Conservation (phyloP, 345 rosid species). For the Dipteronia dyeriana region DNA sequence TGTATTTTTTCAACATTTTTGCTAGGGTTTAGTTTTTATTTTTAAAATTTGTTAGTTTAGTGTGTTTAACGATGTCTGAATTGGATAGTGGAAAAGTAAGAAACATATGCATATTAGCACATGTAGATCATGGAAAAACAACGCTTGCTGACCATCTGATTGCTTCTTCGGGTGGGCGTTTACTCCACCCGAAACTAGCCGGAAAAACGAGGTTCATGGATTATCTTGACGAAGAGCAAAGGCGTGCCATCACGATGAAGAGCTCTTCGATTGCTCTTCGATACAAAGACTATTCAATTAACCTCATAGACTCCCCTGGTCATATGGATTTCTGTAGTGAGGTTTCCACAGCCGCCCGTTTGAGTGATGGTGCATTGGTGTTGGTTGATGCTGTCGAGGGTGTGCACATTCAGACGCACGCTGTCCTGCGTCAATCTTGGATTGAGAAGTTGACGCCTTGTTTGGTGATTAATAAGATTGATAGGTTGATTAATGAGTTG, state of each 20-base stretch:
- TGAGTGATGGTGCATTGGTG: constrained; percentile 90
- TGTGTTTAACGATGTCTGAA: constrained; percentile 42
- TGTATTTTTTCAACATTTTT: neutral
- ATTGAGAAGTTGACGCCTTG: constrained; percentile 91
- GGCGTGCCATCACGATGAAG: constrained; percentile 98
- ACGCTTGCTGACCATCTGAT: constrained; percentile 92
- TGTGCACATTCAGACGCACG: constrained; percentile 91
- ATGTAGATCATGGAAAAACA: constrained; percentile 97
- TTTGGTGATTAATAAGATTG: constrained; percentile 91
- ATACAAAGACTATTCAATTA: constrained; percentile 56
- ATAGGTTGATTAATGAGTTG: constrained; percentile 87
- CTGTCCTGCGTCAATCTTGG: constrained; percentile 89
- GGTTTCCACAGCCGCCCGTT: constrained; percentile 86
- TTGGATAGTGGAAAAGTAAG: constrained; percentile 49
- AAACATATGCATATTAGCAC: constrained; percentile 87
- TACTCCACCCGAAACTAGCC: constrained; percentile 79
- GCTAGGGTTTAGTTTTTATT: neutral
- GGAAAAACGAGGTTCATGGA: constrained; percentile 90
- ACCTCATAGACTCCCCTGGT: constrained; percentile 92
- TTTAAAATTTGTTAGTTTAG: neutral
- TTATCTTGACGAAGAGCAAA: constrained; percentile 90
- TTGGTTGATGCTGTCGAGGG: constrained; percentile 98
- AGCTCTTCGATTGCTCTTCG: constrained; percentile 81
- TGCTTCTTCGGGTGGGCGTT: constrained; percentile 76
- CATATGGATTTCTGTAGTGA: constrained; percentile 99